Percentiles rank a stretch among this genome's conserved stretches.
phyloP scores from a whole-genome alignment of 225 moss, liverwort and hornwort genomes.

The Polytrichum commune region DNA sequence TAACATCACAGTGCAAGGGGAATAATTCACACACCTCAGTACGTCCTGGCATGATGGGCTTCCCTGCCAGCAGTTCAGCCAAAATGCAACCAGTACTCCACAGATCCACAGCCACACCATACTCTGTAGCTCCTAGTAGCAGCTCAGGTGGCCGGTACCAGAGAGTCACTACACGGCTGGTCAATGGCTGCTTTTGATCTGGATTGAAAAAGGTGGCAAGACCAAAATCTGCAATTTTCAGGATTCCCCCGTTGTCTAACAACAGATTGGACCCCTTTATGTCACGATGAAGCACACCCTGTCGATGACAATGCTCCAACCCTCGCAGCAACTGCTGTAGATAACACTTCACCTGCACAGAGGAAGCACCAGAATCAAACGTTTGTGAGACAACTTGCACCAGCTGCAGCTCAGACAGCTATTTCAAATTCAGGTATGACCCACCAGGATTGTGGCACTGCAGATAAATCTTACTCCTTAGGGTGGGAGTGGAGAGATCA shows the following conservation, averaged over 20 bases:
- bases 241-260: conserved; percentile 81
- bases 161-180: conserved; percentile 95
- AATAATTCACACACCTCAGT: conserved; percentile 70
- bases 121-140: conserved; percentile 94
- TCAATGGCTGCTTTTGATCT: conserved; percentile 94
- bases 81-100: conserved; percentile 99
- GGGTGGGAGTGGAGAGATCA: too few species aligned
- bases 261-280: conserved; percentile 96
- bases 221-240: conserved; percentile 99
- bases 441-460: too few species aligned
- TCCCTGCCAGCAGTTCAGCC: conserved; percentile 94
- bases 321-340: conserved; percentile 92
- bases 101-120: conserved; percentile 95
- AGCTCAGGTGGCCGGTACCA: conserved; percentile 99
- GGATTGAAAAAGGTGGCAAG: conserved; percentile 98
- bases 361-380: not conserved
- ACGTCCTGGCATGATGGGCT: conserved; percentile 98
- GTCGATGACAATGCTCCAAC: conserved; percentile 93
- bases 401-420: too few species aligned
- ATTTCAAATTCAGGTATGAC: too few species aligned
- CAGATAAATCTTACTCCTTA: too few species aligned
- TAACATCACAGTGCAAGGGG: not conserved
- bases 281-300: conserved; percentile 95
- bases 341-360: conserved; percentile 89
- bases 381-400: not conserved